A percentile compares a stretch with the other conserved stretches of the same genome.
These are phyloP conservation scores for Berkeleyomyces rouxiae DNA, from an alignment of 2,329 filamentous ascomycete genomes.

Conservation along the genomic window DNA sequence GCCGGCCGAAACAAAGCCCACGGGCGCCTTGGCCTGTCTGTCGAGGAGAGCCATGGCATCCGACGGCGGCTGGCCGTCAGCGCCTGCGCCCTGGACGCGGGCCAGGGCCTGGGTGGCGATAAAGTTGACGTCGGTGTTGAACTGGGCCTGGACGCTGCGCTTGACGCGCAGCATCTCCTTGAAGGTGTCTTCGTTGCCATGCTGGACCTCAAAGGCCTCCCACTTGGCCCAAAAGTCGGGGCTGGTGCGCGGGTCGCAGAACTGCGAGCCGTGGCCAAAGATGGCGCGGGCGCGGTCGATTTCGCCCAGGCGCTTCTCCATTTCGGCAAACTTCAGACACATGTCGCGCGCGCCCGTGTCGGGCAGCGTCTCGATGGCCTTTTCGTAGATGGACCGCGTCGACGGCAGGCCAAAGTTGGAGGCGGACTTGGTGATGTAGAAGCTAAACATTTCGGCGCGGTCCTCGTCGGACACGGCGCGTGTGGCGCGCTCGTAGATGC, in stretches of 20 bases:
- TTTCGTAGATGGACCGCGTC: conserved; percentile 88
- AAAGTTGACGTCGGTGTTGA: conserved; percentile 97
- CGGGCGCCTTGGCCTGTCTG: conserved; percentile 70
- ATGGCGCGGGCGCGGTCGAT: conserved; percentile 92
- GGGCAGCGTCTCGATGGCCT: conserved; percentile 82
- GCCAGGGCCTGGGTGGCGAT: conserved; percentile 92
- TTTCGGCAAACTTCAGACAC: conserved; percentile 97
- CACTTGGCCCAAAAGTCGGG: conserved; percentile 89
- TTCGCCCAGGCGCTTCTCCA: conserved; percentile 81
- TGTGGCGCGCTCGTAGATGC: conserved; percentile 94
- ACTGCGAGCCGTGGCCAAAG: conserved; percentile 91
- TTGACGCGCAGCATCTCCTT: conserved; percentile 99
- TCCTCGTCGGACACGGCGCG: conserved; percentile 90
- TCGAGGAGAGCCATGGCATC: conserved; percentile 74
- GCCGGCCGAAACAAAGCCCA: conserved; percentile 71
- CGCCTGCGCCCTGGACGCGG: conserved; percentile 45
- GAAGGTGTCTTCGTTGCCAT: conserved; percentile 98
- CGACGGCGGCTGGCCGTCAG: conserved; percentile 33
- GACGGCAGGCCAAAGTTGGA: conserved; percentile 96
- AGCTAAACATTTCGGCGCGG: conserved; percentile 93
- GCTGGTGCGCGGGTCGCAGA: conserved; percentile 85
- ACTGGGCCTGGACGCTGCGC: conserved; percentile 90
- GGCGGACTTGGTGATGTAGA: conserved; percentile 97
- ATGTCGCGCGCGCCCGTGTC: conserved; percentile 89
- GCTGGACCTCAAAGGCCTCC: conserved; percentile 93